Evolutionary conservation across 192 early-diverging fungal genomes (phyloP), one percentile per base, ranked within the genome.

Genomic region (Coemansia sp.): DNA sequence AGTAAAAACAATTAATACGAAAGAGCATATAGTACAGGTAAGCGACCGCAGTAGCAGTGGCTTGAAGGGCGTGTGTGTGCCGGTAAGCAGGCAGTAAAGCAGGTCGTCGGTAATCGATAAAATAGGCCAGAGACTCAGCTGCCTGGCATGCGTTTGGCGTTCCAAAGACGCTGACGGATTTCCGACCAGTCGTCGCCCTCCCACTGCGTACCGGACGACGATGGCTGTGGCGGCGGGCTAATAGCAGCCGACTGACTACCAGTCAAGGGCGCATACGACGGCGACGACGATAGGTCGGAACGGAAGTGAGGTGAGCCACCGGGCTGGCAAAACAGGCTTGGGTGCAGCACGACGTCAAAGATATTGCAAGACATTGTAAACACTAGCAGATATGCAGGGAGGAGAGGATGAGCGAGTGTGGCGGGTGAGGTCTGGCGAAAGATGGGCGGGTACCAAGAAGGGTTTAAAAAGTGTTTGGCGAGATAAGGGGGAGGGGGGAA

Each of bases 311-410:
- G 55, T 18, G 64, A 40, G 24, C 57, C 55, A 44, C 64, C 57
- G 55, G 39, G 71, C 24, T 76, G 73, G 46, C 74, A 68, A 41
- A 83, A 75, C 57, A 83, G 50, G 46, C 81, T 83, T 29, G 81
- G 72, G 70, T 83, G 81, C 46, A 74, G 76, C 24, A 83, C 72
- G 16, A 83, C 73, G 68, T 83, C 81, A 47, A 78, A 83, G 24
- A 83, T 83, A 64, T 83, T 83, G 70, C 58, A 81, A 15, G 71
- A 50, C 66, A 75, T 75, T 50, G 44, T 18, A 47, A 31, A 34
- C 8, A 39, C 10, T 39, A 44, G 43, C 47, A 49, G 52, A 40
- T 47, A 49, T 46, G 62, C 33, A 65, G n/a, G 55, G 9, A 55
- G 18, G 44, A 27, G 40, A 64, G 49, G 36, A 60, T 29, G 31